Evolutionary conservation across 371 early-diverging fungal genomes (phyloP).

Genomic region (Mucor mucedo): DNA sequence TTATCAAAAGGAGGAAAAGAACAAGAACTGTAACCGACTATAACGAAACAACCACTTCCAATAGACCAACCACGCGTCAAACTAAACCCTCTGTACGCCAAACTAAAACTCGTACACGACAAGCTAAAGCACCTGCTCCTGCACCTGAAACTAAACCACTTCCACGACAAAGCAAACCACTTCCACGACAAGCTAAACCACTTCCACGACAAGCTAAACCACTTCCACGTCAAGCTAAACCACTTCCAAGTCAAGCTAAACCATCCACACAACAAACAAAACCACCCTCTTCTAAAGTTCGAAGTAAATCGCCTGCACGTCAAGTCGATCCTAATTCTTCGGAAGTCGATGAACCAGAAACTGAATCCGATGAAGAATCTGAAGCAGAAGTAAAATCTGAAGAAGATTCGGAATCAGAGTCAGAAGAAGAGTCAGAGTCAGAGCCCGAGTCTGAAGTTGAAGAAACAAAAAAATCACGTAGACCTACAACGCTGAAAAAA

Average conservation of each 20-base stretch:
- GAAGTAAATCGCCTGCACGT: neutral
- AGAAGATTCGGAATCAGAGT: too few species aligned
- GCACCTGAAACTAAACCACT: too few species aligned
- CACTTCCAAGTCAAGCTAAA: neutral
- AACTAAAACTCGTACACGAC: neutral
- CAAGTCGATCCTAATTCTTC: neutral
- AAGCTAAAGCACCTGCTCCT: neutral
- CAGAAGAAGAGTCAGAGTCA: neutral
- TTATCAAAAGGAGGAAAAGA: neutral
- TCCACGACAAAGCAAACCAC: neutral
- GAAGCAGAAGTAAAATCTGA: neutral
- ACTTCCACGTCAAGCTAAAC: neutral
- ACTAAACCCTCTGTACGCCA: neutral
- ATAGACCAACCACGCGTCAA: neutral
- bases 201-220: neutral
- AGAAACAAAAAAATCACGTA: neutral
- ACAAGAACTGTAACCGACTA: neutral
- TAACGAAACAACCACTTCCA: neutral
- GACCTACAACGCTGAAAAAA: neutral
- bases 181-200: neutral
- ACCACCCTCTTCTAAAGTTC: neutral
- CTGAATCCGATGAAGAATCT: neutral
- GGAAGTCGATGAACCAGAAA: neutral
- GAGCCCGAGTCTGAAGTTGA: neutral
- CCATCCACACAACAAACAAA: neutral